These are phyloP conservation scores for Teratosphaeria pseudoeucalypti DNA, from an alignment of 2,329 filamentous ascomycete genomes.

Conservation along the genomic window DNA sequence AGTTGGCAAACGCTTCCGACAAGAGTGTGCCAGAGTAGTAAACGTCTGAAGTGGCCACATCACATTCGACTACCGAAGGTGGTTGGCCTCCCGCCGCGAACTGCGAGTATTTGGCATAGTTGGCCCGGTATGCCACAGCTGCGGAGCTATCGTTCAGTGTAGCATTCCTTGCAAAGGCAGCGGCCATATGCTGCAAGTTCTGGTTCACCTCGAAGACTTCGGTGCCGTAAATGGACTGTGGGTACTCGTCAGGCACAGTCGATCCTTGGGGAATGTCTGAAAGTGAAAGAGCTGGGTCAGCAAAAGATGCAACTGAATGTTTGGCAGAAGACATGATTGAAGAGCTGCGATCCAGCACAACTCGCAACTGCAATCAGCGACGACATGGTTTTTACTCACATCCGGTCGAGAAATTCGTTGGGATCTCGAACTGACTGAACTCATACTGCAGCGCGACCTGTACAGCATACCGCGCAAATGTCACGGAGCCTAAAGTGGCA, in stretches of 20 bases:
- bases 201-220: conserved; percentile 35
- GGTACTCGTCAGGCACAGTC: conserved; percentile 37
- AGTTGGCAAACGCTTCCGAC: conserved; percentile 54
- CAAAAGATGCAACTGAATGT: not conserved
- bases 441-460: conserved; percentile 70
- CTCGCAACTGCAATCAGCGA: too few species aligned
- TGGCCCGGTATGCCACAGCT: conserved; percentile 28
- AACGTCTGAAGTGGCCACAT: conserved; percentile 60
- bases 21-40: conserved; percentile 57
- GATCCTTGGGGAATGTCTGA: conserved; percentile 49
- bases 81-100: conserved; percentile 34
- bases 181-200: conserved; percentile 26
- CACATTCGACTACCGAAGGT: conserved; percentile 54
- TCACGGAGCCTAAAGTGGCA: conserved; percentile 55
- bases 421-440: conserved; percentile 59
- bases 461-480: conserved; percentile 58
- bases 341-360: not conserved
- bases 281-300: not conserved
- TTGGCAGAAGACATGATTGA: not conserved
- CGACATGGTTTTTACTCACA: conserved; percentile 31
- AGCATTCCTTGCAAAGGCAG: conserved; percentile 25
- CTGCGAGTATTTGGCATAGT: conserved; percentile 20
- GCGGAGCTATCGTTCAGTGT: conserved; percentile 28
- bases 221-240: conserved; percentile 29
- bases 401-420: conserved; percentile 53